phyloP scores from a whole-genome alignment of 495 filamentous ascomycete genomes.

The Penicillium maclennaniae region DNA sequence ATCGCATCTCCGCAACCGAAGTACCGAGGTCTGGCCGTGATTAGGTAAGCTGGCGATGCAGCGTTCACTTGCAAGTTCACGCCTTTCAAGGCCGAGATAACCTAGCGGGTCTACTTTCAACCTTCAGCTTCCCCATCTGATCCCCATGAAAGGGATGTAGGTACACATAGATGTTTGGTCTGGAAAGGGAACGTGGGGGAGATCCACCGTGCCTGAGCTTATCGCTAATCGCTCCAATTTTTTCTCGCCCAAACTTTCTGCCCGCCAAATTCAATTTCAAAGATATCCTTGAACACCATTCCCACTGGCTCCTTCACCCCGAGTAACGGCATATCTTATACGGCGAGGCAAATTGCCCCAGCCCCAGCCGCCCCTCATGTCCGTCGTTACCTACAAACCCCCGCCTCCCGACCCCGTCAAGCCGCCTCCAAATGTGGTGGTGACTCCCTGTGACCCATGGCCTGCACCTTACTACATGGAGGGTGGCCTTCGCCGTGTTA shows the following conservation, averaged over 20 bases:
- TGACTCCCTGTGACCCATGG: conserved; percentile 63
- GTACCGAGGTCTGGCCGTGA: conserved; percentile 21
- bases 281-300: neutral
- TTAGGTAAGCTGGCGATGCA: conserved; percentile 20
- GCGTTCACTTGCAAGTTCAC: conserved; percentile 5
- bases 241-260: conserved; percentile 14
- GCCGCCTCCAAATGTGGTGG: conserved; percentile 50
- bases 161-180: too few species aligned
- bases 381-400: conserved; percentile 46
- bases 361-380: conserved; percentile 48
- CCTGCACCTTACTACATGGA: conserved; percentile 72
- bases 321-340: conserved; percentile 55
- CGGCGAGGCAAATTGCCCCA: conserved; percentile 47
- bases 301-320: conserved; percentile 58
- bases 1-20: conserved; percentile 11
- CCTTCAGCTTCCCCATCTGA: too few species aligned
- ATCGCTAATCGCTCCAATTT: conserved; percentile 11
- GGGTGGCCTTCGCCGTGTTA: conserved; percentile 72
- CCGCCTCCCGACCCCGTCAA: conserved; percentile 31
- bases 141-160: too few species aligned
- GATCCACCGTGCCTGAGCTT: conserved; percentile 13
- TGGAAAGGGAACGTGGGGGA: neutral
- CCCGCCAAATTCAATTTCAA: conserved; percentile 2
- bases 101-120: too few species aligned
- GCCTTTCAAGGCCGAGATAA: too few species aligned